Conservation (phyloP, 2,329 filamentous ascomycete species). For the Colletotrichum lindemuthianum region DNA sequence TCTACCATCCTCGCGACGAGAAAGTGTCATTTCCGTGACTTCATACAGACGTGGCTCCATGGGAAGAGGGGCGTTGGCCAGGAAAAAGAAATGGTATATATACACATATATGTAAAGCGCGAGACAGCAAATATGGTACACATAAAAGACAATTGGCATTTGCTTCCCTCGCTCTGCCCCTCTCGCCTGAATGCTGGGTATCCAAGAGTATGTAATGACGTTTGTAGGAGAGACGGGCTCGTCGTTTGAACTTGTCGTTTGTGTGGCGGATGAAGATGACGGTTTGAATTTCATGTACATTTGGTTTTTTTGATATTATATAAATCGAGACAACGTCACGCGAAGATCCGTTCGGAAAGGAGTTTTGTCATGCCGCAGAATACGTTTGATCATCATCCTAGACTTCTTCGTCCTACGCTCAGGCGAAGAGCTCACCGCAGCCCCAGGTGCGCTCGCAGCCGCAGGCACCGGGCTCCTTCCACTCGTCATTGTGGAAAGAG, state of each 20-base stretch:
- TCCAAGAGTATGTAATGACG: neutral
- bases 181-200: neutral
- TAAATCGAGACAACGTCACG: neutral
- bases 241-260: neutral
- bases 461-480: slow-evolving; percentile 79
- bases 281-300: slow-evolving; percentile 23
- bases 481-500: slow-evolving; percentile 80
- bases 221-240: neutral
- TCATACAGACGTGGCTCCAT: no score
- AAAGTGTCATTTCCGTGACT: no score
- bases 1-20: no score
- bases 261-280: neutral
- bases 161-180: neutral
- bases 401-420: neutral
- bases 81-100: no score
- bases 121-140: no score
- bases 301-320: neutral
- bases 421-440: slow-evolving; percentile 61
- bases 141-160: neutral
- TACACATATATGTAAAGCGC: no score
- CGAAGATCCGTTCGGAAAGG: no score
- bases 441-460: slow-evolving; percentile 86
- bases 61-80: no score
- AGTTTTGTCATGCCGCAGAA: slow-evolving; percentile 6
- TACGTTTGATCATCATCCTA: neutral